Conservation (phyloP, 1,139 yeast species). For the Zygoascus meyerae region DNA sequence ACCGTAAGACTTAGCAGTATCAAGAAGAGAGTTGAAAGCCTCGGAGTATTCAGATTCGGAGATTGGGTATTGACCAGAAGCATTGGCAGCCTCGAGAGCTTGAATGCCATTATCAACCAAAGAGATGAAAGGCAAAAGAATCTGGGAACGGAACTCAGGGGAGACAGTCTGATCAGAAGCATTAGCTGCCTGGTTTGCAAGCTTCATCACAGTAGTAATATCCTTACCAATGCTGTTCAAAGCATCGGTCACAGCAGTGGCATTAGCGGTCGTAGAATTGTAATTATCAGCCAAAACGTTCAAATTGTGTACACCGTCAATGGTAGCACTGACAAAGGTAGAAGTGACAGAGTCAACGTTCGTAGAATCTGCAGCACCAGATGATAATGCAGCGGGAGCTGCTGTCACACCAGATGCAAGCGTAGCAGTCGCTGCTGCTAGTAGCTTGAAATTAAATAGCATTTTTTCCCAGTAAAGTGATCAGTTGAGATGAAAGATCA, state of each 20-base stretch:
- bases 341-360: not conserved
- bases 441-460: not conserved
- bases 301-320: constrained; percentile 6
- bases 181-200: not conserved
- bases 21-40: not conserved
- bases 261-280: not conserved
- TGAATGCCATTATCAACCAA: constrained; percentile 2
- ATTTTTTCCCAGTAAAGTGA: not conserved
- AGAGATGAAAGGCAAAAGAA: constrained; percentile 1
- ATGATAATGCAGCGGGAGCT: not conserved
- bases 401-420: not conserved
- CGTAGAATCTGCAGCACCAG: not conserved
- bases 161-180: not conserved
- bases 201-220: not conserved
- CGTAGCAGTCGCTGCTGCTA: not conserved
- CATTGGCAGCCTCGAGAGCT: not conserved
- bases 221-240: not conserved
- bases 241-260: not conserved
- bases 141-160: not conserved
- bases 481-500: no score
- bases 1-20: constrained; percentile 5
- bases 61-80: not conserved
- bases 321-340: not conserved
- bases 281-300: not conserved
- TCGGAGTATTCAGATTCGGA: not conserved